Conservation (phyloP, 2,329 filamentous ascomycete species). For the Pyricularia sp. region DNA sequence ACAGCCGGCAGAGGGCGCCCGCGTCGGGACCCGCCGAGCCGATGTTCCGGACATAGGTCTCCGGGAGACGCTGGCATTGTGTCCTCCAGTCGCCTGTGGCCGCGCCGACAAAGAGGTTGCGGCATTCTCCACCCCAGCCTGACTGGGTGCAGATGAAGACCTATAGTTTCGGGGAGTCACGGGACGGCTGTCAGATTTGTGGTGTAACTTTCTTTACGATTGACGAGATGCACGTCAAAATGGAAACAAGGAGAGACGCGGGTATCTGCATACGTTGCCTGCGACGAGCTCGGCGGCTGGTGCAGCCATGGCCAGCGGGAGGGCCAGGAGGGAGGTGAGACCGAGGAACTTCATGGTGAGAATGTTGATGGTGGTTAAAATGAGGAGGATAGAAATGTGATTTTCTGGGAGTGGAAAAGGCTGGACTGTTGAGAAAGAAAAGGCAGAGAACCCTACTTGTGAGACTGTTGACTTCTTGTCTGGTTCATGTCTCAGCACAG, state of each 20-base stretch:
- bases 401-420: too few species aligned
- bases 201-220: not conserved
- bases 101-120: not conserved
- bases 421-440: not conserved
- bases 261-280: not conserved
- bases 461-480: not conserved
- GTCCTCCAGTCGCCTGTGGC: not conserved
- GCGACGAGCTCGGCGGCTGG: not conserved
- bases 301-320: constrained; percentile 1
- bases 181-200: not conserved
- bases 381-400: not conserved
- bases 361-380: too few species aligned
- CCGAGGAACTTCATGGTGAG: constrained; percentile 1
- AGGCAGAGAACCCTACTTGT: not conserved
- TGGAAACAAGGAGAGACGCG: not conserved
- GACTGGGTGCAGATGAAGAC: constrained; percentile 2
- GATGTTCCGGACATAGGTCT: not conserved
- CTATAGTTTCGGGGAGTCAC: not conserved
- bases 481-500: not conserved
- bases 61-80: not conserved
- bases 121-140: not conserved
- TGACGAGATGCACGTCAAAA: not conserved
- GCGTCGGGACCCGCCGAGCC: constrained; percentile 1
- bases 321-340: not conserved
- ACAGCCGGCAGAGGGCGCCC: constrained; percentile 3